Percentiles rank a stretch among this genome's conserved stretches.
phyloP scores from a whole-genome alignment of 1,284 basidiomycete genomes.

The Melampsora larici-populina region DNA sequence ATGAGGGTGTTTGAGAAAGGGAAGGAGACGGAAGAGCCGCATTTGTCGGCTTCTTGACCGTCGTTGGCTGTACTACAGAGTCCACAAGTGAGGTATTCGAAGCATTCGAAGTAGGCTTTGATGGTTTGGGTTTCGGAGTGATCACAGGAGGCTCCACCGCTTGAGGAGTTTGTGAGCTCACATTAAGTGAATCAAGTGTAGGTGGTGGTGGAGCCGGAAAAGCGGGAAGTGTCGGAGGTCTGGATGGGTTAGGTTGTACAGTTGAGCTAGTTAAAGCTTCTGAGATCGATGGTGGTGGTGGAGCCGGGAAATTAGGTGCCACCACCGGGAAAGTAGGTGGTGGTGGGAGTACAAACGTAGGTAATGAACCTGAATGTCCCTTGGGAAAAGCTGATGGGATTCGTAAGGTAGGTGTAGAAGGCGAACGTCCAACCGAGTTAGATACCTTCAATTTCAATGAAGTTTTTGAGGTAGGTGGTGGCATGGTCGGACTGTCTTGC shows the following conservation, averaged over 20 bases:
- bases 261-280: background rate
- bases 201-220: slow-evolving; percentile 33
- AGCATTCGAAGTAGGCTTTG: background rate
- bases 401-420: slow-evolving; percentile 1
- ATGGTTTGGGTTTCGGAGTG: background rate
- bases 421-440: background rate
- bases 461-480: slow-evolving; percentile 13
- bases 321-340: slow-evolving; percentile 1
- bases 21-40: background rate
- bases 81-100: background rate
- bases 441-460: slow-evolving; percentile 29
- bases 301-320: slow-evolving; percentile 16
- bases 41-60: no score
- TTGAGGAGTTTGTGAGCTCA: background rate
- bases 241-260: slow-evolving; percentile 2
- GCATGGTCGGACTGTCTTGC: slow-evolving; percentile 1
- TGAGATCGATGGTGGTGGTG: slow-evolving; percentile 10
- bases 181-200: background rate
- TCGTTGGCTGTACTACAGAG: no score
- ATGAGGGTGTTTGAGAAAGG: background rate
- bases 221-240: background rate
- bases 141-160: background rate
- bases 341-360: slow-evolving; percentile 7
- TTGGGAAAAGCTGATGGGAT: background rate
- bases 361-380: background rate